Percentiles rank a stretch among this genome's conserved stretches.
Evolutionary conservation across 2,329 filamentous ascomycete species (phyloP).

Genomic region (Penicillium sclerotiorum): DNA sequence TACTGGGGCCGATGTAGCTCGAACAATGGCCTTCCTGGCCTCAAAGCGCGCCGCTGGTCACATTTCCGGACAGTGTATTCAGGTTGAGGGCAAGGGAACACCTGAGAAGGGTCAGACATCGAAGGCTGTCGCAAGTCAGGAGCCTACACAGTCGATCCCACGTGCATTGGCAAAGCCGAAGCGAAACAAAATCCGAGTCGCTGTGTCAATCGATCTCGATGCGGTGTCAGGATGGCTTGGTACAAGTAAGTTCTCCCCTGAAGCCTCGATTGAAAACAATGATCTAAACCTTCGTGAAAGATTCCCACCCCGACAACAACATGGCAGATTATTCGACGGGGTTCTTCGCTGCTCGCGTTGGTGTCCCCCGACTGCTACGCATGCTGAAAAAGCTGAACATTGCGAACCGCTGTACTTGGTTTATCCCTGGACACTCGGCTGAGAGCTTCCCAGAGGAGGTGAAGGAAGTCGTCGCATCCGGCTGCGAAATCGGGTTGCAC

Average conservation of each 20-base stretch:
- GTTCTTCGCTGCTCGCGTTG: constrained; percentile 60
- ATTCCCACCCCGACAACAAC: constrained; percentile 53
- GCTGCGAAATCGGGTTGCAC: constrained; percentile 54
- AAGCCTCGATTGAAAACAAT: not conserved
- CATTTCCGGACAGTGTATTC: constrained; percentile 57
- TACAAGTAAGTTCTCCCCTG: constrained; percentile 45
- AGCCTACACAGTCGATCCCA: constrained; percentile 3
- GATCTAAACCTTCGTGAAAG: constrained; percentile 11
- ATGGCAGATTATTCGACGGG: constrained; percentile 60
- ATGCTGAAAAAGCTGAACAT: constrained; percentile 57
- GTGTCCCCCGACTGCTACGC: constrained; percentile 57
- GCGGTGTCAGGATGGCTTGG: constrained; percentile 64
- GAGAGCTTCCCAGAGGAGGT: constrained; percentile 60
- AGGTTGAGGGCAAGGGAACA: constrained; percentile 54
- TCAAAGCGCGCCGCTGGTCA: constrained; percentile 56
- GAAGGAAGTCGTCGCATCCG: constrained; percentile 53
- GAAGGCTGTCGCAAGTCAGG: not conserved
- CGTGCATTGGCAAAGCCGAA: constrained; percentile 8
- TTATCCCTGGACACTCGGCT: constrained; percentile 61
- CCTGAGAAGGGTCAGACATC: not conserved
- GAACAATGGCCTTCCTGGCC: constrained; percentile 54
- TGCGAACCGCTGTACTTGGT: constrained; percentile 60
- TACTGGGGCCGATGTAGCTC: constrained; percentile 53
- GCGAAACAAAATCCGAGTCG: constrained; percentile 21
- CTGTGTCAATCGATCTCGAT: constrained; percentile 56